Evolutionary conservation across 2,329 filamentous ascomycete genomes (phyloP), one percentile per base, ranked within the genome.

Genomic region (Metarhizium humberi): DNA sequence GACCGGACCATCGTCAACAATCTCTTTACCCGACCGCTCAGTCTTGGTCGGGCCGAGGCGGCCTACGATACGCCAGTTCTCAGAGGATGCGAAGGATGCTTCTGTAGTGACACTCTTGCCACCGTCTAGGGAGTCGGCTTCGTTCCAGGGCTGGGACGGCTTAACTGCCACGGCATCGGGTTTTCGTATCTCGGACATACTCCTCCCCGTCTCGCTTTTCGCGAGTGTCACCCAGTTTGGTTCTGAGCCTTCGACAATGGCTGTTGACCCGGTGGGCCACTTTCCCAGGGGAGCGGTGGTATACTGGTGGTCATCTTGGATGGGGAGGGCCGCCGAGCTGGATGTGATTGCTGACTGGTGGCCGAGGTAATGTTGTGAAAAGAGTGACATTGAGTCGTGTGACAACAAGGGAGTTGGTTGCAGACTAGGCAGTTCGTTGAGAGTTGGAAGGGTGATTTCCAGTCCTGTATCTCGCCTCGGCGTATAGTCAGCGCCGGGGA

Each of bases 41-140:
- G 65, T 62, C 6, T 65, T 65, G 30, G 63, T 59, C 7, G 59
- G 65, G 40, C 49, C 52, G n/a, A 42, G 51, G 6, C 40, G 58
- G 20, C 58, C 58, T n/a, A 69, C 61, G 7, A 67, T 56, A 20
- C 67, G 62, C 71, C 71, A 73, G 54, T 73, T 73, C 58, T 73
- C 71, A 3, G 62, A 55, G 2, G 70, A 71, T 6, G 62, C 67
- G 57, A 72, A 72, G 0, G 70, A 72, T 0, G 63, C 54, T 4
- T 69, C 67, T 5, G 61, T 66, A 5, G 56, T 55, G 50, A 66
- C 45, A 45, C 63, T 67, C 53, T 59, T 61, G 51, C 57, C 58
- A 8, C 57, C 57, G 16, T 54, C 58, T 3, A 61, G 58, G 11
- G 63, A 60, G 18, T 61, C 62, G 6, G 55, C 56, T 36, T 66